Evolutionary conservation across 2,329 filamentous ascomycete species (phyloP).

Genomic region (Nothopassalora personata): DNA sequence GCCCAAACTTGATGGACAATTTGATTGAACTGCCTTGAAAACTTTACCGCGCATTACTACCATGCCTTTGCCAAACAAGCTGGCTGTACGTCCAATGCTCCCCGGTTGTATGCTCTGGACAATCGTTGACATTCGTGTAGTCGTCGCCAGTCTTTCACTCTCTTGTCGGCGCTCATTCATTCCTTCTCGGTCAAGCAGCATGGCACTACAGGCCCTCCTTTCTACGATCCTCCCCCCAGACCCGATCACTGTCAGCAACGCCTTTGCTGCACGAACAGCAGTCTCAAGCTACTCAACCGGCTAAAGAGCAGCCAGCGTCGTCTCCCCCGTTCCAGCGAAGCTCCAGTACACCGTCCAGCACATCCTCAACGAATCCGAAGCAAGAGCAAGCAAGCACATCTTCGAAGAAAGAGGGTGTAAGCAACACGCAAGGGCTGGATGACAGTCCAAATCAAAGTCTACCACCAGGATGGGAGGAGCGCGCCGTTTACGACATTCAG

Average conservation of each 20-base stretch:
- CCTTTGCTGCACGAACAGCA: constrained; percentile 18
- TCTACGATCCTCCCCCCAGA: constrained; percentile 17
- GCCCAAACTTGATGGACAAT: constrained; percentile 3
- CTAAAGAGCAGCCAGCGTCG: background rate
- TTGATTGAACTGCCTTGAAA: constrained; percentile 7
- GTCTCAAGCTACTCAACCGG: background rate
- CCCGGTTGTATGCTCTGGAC: background rate
- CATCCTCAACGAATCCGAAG: background rate
- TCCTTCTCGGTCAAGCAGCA: constrained; percentile 30
- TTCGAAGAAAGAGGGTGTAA: background rate
- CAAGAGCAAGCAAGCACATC: background rate
- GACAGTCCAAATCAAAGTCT: constrained; percentile 31
- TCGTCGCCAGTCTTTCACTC: constrained; percentile 28
- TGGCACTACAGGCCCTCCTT: constrained; percentile 29
- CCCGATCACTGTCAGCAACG: constrained; percentile 20
- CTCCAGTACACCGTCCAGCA: constrained; percentile 5
- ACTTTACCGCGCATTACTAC: constrained; percentile 1
- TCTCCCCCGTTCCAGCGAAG: constrained; percentile 3
- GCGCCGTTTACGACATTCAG: constrained; percentile 64
- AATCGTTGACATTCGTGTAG: constrained; percentile 17
- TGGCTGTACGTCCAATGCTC: constrained; percentile 23
- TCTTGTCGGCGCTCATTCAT: constrained; percentile 31
- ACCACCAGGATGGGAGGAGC: constrained; percentile 66
- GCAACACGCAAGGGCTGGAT: background rate
- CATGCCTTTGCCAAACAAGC: constrained; percentile 24